A percentile compares a stretch with the other conserved stretches of the same genome.
phyloP scores from a whole-genome alignment of 2,329 filamentous ascomycete species.

The Colletotrichum lupini region DNA sequence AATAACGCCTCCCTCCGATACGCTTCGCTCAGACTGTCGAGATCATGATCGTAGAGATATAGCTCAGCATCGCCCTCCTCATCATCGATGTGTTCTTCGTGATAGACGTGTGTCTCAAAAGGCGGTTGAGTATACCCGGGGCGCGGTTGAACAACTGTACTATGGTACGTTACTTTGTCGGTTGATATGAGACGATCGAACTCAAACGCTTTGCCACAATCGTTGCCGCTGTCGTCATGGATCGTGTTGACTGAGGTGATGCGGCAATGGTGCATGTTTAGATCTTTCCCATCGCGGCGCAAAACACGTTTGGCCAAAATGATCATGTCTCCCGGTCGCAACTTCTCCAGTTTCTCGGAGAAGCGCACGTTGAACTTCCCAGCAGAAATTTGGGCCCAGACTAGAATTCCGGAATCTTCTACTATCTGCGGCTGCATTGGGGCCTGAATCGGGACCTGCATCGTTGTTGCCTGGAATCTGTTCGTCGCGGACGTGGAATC shows the following conservation, averaged over 20 bases:
- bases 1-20: slow-evolving; percentile 63
- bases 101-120: background rate
- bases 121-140: no score
- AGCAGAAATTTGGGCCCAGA: slow-evolving; percentile 9
- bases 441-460: no score
- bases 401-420: slow-evolving; percentile 13
- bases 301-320: slow-evolving; percentile 12
- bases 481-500: no score
- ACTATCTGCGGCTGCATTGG: background rate
- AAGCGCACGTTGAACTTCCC: slow-evolving; percentile 42
- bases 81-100: background rate
- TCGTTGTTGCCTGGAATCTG: no score
- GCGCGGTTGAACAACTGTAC: no score
- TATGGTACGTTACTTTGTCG: background rate
- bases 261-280: slow-evolving; percentile 30
- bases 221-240: slow-evolving; percentile 46
- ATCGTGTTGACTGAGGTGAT: slow-evolving; percentile 28
- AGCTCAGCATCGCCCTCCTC: slow-evolving; percentile 36
- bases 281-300: background rate
- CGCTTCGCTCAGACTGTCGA: slow-evolving; percentile 61
- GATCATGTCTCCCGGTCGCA: slow-evolving; percentile 29
- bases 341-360: slow-evolving; percentile 17
- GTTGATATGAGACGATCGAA: slow-evolving; percentile 15
- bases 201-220: slow-evolving; percentile 24
- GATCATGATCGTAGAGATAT: slow-evolving; percentile 63